These are phyloP conservation scores for Arabidopsis thaliana DNA, from an alignment of 345 rosid genomes.

Conservation along the genomic window DNA sequence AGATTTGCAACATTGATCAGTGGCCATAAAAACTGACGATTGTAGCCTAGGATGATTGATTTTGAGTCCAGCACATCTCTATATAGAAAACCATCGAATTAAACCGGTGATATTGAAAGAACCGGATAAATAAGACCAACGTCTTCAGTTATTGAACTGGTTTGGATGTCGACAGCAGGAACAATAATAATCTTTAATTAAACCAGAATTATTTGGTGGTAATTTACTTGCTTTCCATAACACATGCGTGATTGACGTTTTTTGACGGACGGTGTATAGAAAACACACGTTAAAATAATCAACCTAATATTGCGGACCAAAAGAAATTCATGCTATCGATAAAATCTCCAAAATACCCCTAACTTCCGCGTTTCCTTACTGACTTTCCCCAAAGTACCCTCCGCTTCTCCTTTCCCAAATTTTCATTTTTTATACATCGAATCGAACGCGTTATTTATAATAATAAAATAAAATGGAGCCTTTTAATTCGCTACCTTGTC, in stretches of 20 bases:
- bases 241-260: neutral
- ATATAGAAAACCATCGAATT: too few species aligned
- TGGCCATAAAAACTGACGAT: too few species aligned
- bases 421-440: neutral
- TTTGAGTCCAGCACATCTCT: too few species aligned
- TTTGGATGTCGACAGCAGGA: too few species aligned
- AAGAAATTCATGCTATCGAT: neutral
- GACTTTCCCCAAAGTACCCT: slow-evolving; percentile 4
- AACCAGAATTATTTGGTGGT: too few species aligned
- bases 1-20: too few species aligned
- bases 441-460: slow-evolving; percentile 18
- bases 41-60: too few species aligned
- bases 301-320: neutral
- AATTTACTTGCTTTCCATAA: too few species aligned
- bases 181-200: too few species aligned
- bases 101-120: too few species aligned
- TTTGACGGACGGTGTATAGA: slow-evolving; percentile 15
- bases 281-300: slow-evolving; percentile 14
- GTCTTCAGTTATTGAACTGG: too few species aligned
- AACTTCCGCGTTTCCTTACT: slow-evolving; percentile 1
- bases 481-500: slow-evolving; percentile 30
- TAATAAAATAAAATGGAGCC: neutral
- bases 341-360: slow-evolving; percentile 11
- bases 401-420: neutral
- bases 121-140: too few species aligned